Conservation (phyloP, 495 filamentous ascomycete species). For the Daldinia grandis region DNA sequence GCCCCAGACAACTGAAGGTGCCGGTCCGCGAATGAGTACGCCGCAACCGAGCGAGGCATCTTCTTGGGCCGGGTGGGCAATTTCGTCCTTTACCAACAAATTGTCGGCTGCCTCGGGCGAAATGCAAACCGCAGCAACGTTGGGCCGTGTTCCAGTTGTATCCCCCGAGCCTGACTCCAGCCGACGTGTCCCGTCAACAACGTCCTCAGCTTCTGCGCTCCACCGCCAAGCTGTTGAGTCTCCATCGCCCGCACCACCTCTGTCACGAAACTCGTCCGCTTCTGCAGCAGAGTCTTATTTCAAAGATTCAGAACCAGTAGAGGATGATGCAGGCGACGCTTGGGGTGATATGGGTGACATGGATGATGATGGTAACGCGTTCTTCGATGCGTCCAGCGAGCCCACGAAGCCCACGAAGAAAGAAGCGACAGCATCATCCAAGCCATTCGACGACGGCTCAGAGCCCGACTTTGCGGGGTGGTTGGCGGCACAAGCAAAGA, state of each 20-base stretch:
- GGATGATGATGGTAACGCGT: constrained; percentile 63
- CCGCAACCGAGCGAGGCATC: constrained; percentile 66
- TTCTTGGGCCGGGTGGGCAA: constrained; percentile 94
- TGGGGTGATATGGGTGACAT: constrained; percentile 76
- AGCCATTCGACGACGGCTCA: constrained; percentile 78
- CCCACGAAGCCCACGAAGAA: constrained; percentile 38
- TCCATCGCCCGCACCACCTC: constrained; percentile 50
- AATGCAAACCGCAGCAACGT: constrained; percentile 67
- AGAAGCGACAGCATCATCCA: constrained; percentile 47
- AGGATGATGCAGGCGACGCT: constrained; percentile 67
- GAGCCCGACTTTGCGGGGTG: constrained; percentile 95
- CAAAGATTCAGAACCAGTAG: constrained; percentile 53
- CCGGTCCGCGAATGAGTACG: constrained; percentile 76
- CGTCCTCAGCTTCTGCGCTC: constrained; percentile 60
- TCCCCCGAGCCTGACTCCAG: constrained; percentile 28
- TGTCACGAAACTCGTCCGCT: constrained; percentile 55
- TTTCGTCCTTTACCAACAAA: constrained; percentile 98
- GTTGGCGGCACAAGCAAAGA: constrained; percentile 81
- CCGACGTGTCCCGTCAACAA: constrained; percentile 39
- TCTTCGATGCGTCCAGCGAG: constrained; percentile 50
- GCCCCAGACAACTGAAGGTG: constrained; percentile 56
- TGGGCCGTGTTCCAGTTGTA: constrained; percentile 29
- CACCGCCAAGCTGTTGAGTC: constrained; percentile 63
- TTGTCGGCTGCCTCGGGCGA: constrained; percentile 82
- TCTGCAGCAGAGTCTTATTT: constrained; percentile 55